These are phyloP conservation scores for Trichoderma sp. DNA, from an alignment of 2,329 filamentous ascomycete genomes.

Conservation along the genomic window DNA sequence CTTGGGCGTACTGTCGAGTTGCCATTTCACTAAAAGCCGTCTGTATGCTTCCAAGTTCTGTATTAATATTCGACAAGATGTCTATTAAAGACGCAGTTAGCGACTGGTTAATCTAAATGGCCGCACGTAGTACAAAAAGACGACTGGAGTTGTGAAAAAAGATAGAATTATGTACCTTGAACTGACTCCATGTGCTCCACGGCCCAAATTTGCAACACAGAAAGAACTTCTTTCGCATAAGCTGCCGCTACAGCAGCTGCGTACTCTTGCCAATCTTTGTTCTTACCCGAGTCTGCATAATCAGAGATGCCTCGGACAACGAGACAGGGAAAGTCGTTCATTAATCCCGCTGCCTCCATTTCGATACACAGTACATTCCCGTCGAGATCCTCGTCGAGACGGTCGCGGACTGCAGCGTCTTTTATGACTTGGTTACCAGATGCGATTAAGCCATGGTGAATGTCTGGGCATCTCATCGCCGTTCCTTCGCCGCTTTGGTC, in stretches of 20 bases:
- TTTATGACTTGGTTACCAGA: slow-evolving; percentile 27
- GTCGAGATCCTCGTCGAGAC: background rate
- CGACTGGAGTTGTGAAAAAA: too few relatives aligned
- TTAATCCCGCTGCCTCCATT: slow-evolving; percentile 28
- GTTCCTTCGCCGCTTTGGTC: background rate
- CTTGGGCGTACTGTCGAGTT: background rate
- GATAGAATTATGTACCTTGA: background rate
- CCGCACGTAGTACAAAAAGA: background rate
- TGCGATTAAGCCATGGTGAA: slow-evolving; percentile 29
- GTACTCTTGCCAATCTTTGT: slow-evolving; percentile 35
- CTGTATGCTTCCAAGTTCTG: background rate
- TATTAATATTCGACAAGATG: background rate
- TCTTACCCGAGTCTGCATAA: slow-evolving; percentile 40
- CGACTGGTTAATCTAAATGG: background rate
- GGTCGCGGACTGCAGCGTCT: slow-evolving; percentile 19
- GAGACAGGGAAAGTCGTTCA: slow-evolving; percentile 27
- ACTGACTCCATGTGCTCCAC: background rate
- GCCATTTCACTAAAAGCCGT: background rate
- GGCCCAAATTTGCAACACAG: background rate
- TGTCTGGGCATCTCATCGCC: background rate
- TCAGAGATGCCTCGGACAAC: slow-evolving; percentile 38
- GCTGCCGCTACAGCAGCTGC: slow-evolving; percentile 35
- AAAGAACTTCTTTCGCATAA: slow-evolving; percentile 25
- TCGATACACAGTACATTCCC: slow-evolving; percentile 24
- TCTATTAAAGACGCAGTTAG: background rate